Conservation (phyloP, 2,329 filamentous ascomycete genomes). For the Penicillium sp. region DNA sequence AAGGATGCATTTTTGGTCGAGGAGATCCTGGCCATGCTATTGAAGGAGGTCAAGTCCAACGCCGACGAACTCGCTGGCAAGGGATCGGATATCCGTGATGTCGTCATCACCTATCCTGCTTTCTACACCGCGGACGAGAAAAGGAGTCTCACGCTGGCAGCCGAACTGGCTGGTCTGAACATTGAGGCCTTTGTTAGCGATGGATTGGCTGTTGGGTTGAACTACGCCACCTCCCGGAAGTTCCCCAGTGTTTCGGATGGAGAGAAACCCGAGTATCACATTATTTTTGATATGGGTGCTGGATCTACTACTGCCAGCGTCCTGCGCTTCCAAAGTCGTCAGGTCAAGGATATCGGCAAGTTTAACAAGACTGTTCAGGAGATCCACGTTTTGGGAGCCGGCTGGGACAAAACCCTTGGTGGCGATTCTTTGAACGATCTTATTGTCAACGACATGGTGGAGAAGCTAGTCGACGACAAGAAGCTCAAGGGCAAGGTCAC, state of each 20-base stretch:
- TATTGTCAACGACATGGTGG: conserved; percentile 84
- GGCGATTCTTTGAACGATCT: conserved; percentile 85
- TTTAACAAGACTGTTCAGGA: conserved; percentile 97
- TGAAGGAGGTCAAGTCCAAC: conserved; percentile 86
- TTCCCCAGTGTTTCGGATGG: conserved; percentile 83
- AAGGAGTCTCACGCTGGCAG: conserved; percentile 78
- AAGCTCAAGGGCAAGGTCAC: conserved; percentile 45
- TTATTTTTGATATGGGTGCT: conserved; percentile 97
- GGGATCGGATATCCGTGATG: conserved; percentile 70
- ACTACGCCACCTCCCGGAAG: conserved; percentile 88
- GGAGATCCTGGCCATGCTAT: conserved; percentile 92
- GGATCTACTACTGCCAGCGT: conserved; percentile 90
- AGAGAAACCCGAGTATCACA: conserved; percentile 81
- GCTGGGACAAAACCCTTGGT: conserved; percentile 86
- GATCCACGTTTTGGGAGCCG: conserved; percentile 79
- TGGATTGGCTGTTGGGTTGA: conserved; percentile 85
- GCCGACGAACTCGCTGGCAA: conserved; percentile 80
- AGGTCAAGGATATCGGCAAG: conserved; percentile 85
- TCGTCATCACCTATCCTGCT: conserved; percentile 82
- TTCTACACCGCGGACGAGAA: conserved; percentile 92
- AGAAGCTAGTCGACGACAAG: conserved; percentile 70
- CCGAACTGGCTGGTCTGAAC: conserved; percentile 82
- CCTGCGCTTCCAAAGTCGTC: conserved; percentile 82
- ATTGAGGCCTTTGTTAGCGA: conserved; percentile 84
- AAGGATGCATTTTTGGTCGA: conserved; percentile 70